Percentiles rank a stretch among this genome's conserved stretches.
These are phyloP conservation scores for Cercospora nicotianae DNA, from an alignment of 2,329 filamentous ascomycete species.

Conservation along the genomic window DNA sequence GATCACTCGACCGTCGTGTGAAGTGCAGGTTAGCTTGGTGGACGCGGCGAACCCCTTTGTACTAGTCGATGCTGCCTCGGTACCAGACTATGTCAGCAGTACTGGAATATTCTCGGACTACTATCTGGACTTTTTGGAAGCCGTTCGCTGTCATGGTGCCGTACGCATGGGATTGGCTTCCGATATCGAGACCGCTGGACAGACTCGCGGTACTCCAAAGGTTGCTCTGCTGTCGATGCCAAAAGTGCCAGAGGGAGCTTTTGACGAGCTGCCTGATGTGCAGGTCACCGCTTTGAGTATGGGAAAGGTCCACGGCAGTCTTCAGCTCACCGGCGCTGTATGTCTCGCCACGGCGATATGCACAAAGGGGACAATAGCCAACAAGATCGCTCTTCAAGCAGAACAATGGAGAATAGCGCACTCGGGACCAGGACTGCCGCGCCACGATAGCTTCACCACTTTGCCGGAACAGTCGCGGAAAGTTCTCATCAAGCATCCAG, in stretches of 20 bases:
- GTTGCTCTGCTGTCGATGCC: constrained; percentile 29
- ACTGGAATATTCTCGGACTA: constrained; percentile 10
- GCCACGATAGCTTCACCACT: constrained; percentile 2
- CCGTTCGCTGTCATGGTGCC: constrained; percentile 25
- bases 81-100: constrained; percentile 18
- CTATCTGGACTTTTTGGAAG: constrained; percentile 27
- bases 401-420: constrained; percentile 1
- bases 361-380: constrained; percentile 35
- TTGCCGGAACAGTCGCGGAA: constrained; percentile 19
- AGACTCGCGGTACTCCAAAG: constrained; percentile 30
- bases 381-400: constrained; percentile 18
- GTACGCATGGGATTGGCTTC: constrained; percentile 27
- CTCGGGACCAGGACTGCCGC: neutral
- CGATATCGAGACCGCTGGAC: constrained; percentile 26
- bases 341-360: constrained; percentile 37
- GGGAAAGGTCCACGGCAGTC: constrained; percentile 38
- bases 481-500: constrained; percentile 31
- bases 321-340: constrained; percentile 40
- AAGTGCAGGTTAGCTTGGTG: constrained; percentile 25
- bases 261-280: constrained; percentile 19
- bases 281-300: constrained; percentile 36
- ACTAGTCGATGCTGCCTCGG: constrained; percentile 19
- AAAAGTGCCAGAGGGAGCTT: neutral
- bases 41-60: constrained; percentile 31
- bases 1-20: constrained; percentile 16